Conservation (phyloP, 371 early-diverging fungal genomes). For the Apophysomyces variabilis region DNA sequence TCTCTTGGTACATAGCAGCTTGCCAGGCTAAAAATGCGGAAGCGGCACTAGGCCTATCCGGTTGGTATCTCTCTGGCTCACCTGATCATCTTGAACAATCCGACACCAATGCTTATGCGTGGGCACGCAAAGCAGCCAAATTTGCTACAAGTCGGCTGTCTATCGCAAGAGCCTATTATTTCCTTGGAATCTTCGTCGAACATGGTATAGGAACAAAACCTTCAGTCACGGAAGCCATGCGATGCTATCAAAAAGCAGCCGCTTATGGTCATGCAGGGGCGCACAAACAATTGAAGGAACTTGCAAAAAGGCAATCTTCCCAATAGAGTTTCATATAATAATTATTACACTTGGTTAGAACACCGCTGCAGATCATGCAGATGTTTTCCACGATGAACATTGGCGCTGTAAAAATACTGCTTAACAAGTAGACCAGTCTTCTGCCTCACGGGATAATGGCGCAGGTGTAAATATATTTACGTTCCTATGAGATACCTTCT, state of each 20-base stretch:
- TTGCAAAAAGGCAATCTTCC: neutral
- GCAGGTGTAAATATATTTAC: too few relatives aligned
- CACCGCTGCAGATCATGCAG: too few relatives aligned
- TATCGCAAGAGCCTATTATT: slow-evolving; percentile 78
- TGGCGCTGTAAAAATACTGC: too few relatives aligned
- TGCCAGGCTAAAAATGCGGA: slow-evolving; percentile 83
- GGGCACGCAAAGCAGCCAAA: slow-evolving; percentile 82
- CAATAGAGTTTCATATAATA: too few relatives aligned
- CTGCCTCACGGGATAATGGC: too few relatives aligned
- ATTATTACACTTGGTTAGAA: too few relatives aligned
- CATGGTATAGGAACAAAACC: slow-evolving; percentile 64
- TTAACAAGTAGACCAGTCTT: too few relatives aligned
- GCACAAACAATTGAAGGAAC: neutral
- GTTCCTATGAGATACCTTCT: too few relatives aligned
- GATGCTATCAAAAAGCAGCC: slow-evolving; percentile 75
- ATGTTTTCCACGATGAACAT: too few relatives aligned
- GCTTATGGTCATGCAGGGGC: slow-evolving; percentile 51
- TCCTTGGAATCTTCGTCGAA: slow-evolving; percentile 77
- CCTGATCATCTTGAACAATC: slow-evolving; percentile 70
- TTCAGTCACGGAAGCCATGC: slow-evolving; percentile 44
- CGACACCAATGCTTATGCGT: slow-evolving; percentile 84
- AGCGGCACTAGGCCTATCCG: slow-evolving; percentile 81
- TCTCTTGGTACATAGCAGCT: slow-evolving; percentile 94
- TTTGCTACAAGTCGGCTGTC: slow-evolving; percentile 15
- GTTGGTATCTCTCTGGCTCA: slow-evolving; percentile 89